Conservation (phyloP, 176 grass and related monocot genomes). For the Tillandsia leiboldiana region DNA sequence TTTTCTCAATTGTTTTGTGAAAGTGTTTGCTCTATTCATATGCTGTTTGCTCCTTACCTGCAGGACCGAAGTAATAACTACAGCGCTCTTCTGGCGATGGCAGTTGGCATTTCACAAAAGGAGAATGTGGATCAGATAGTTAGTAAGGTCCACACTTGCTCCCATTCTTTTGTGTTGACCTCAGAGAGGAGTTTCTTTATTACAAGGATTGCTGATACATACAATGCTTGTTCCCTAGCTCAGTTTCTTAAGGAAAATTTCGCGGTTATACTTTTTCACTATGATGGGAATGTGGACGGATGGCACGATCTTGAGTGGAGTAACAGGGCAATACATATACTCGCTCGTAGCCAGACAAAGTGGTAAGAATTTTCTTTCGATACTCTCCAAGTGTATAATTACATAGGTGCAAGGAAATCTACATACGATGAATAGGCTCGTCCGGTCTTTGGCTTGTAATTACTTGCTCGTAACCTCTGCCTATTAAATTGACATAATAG, state of each 20-base stretch:
- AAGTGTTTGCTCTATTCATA: background rate
- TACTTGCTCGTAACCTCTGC: no score
- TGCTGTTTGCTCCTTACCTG: background rate
- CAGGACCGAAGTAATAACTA: background rate
- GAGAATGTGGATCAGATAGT: background rate
- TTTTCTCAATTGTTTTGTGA: background rate
- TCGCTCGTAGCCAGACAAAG: conserved; percentile 3
- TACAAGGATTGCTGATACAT: background rate
- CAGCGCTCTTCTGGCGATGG: background rate
- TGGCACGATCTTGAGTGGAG: conserved; percentile 7
- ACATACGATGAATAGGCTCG: no score
- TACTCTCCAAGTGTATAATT: no score
- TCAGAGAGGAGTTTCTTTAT: background rate
- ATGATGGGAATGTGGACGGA: background rate
- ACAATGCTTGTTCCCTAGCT: background rate
- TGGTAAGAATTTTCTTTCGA: background rate
- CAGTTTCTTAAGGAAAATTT: conserved; percentile 1
- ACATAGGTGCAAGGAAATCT: no score
- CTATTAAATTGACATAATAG: no score
- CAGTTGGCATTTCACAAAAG: conserved; percentile 7
- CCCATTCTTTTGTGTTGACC: background rate
- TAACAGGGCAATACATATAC: background rate
- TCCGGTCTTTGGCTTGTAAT: no score
- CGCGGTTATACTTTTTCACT: conserved; percentile 4
- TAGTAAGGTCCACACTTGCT: background rate